A percentile compares a stretch with the other conserved stretches of the same genome.
These are phyloP conservation scores for Clitopilus hobsonii DNA, from an alignment of 768 basidiomycete genomes.

Conservation along the genomic window DNA sequence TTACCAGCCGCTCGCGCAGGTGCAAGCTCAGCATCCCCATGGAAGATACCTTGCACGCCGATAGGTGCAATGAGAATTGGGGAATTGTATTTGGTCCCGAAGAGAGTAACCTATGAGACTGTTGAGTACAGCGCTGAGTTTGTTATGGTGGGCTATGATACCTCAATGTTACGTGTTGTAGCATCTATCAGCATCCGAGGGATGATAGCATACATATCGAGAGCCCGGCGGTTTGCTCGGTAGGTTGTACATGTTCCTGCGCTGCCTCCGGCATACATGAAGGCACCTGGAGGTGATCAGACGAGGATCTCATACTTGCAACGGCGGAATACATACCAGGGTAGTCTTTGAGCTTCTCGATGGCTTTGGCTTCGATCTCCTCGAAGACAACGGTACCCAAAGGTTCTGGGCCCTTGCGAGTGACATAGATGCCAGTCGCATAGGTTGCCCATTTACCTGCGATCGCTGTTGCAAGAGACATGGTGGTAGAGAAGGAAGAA, in stretches of 20 bases:
- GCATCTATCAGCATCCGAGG: conserved; percentile 73
- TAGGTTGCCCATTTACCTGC: conserved; percentile 33
- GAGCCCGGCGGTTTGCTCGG: conserved; percentile 56
- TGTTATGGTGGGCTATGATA: conserved; percentile 18
- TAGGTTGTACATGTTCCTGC: conserved; percentile 72
- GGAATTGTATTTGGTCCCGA: conserved; percentile 57
- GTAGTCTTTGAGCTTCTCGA: conserved; percentile 55
- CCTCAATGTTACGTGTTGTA: conserved; percentile 55
- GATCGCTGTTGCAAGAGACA: conserved; percentile 5
- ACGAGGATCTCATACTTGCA: neutral
- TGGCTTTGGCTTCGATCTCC: conserved; percentile 64
- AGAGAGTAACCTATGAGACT: conserved; percentile 53
- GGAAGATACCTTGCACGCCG: conserved; percentile 74
- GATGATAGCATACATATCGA: conserved; percentile 70
- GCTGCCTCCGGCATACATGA: conserved; percentile 72
- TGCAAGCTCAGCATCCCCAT: conserved; percentile 68
- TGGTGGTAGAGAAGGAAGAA: neutral
- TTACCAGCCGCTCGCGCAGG: conserved; percentile 60
- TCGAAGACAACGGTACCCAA: conserved; percentile 59
- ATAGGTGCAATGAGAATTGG: conserved; percentile 71
- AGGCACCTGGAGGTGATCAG: conserved; percentile 41
- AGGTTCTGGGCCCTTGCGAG: conserved; percentile 34
- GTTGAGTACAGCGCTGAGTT: neutral
- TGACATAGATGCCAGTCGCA: conserved; percentile 33
- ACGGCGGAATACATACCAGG: conserved; percentile 32